Percentiles rank a stretch among this genome's conserved stretches.
Conservation (phyloP, 106 monocot species). For the Amphibolis antarctica region DNA sequence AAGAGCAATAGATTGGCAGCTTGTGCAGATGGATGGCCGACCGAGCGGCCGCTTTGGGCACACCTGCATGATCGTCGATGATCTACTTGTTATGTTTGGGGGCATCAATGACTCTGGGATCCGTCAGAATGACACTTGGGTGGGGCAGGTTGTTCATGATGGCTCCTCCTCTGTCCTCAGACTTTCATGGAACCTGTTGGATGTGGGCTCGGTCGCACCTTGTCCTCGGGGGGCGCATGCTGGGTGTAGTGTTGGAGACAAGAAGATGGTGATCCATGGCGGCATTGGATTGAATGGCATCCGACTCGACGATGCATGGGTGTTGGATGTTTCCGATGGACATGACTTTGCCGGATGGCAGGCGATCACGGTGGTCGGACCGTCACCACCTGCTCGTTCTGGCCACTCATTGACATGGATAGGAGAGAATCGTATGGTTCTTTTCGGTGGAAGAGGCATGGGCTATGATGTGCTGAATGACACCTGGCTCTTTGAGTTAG, state of each 20-base stretch:
- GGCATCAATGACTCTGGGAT: constrained; percentile 78
- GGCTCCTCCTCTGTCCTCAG: constrained; percentile 15
- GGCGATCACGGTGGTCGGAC: constrained; percentile 16
- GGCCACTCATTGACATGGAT: constrained; percentile 81
- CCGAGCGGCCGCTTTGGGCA: constrained; percentile 94
- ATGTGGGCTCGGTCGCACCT: constrained; percentile 41
- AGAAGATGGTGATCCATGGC: constrained; percentile 57
- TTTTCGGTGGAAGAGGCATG: constrained; percentile 70
- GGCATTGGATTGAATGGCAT: constrained; percentile 55
- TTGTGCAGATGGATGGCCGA: constrained; percentile 31
- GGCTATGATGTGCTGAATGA: constrained; percentile 79
- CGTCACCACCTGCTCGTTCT: constrained; percentile 60
- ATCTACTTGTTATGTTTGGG: constrained; percentile 64
- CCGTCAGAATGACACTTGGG: constrained; percentile 82
- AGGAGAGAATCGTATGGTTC: constrained; percentile 40
- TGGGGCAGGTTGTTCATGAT: constrained; percentile 32
- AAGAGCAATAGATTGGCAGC: constrained; percentile 39
- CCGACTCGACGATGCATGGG: constrained; percentile 68
- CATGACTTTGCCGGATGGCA: constrained; percentile 38
- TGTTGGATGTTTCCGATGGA: constrained; percentile 46
- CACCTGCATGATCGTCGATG: constrained; percentile 41
- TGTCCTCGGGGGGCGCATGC: constrained; percentile 89
- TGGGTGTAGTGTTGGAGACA: constrained; percentile 39
- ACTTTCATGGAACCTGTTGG: constrained; percentile 52
- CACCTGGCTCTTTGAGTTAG: constrained; percentile 65